Evolutionary conservation across 768 basidiomycete genomes (phyloP), one percentile per base, ranked within the genome.

Genomic region (Coprinopsis strossmayeri): DNA sequence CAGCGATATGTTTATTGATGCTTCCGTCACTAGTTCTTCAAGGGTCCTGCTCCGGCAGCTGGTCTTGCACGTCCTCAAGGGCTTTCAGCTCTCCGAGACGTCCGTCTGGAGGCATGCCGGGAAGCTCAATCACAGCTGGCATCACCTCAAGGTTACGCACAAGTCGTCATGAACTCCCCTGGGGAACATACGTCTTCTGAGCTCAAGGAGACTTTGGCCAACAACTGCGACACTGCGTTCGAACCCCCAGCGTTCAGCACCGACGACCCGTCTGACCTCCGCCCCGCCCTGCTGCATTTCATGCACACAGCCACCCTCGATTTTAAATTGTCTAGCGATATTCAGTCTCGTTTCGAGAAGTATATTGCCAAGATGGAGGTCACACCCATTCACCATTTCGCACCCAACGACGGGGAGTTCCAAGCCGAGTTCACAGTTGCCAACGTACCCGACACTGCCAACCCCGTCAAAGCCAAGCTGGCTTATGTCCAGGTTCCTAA

Each of bases 401-500:
- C 78, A 15, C 70, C 69, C 5, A 28, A 52, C 4, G 63, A 67
- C 20, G 69, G 64, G 18, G 65, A 71, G 11, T 53, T 64, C 3
- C 53, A 68, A 25, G 32, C 62, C 20, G 69, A 69, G 37, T 68
- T 77, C 48, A 50, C 59, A 21, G 73, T 84, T 32, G 61, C 72
- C 54, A 77, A 79, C 50, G 87, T 88, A 13, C 90, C 89, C 5
- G 87, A 85, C 51, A 64, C 92, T 1, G 76, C 91, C 48, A 81
- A 74, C 55, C 85, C 91, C 9, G 91, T 92, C 59, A 87, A 89
- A 69, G 82, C 82, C 1, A 77, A 75, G 50, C 65, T 93, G 49
- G 86, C 84, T 0, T 94, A 91, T 62, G 71, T 89, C 17, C 90
- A 94, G 61, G 81, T 92, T 9, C 89, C 91, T 12, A 73, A 71